Evolutionary conservation across 148 eudicot species (phyloP), one percentile per base, ranked within the genome.

Genomic region (Silene conica): DNA sequence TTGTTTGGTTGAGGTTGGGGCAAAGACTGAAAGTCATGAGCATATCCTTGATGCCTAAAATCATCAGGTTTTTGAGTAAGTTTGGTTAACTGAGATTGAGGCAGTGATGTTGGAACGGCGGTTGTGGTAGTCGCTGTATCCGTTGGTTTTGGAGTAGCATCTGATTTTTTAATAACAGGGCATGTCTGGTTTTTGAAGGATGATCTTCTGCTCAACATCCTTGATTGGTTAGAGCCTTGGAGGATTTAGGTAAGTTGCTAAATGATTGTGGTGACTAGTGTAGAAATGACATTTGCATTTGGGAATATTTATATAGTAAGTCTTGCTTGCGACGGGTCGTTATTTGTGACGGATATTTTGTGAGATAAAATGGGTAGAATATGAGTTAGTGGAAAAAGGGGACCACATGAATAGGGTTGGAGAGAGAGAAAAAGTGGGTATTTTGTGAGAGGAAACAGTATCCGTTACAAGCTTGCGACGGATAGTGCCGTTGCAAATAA

Each of bases 221-320:
- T 38, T 18, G 72, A 15, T 31, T 57, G 31, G 45, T 31, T n/a
- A 26, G 2, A 26, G 28, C 28, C 28, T 26, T 26, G 2, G 28
- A 31, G 15, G 19, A 34, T 34, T 70, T 38, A 63, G 55, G 68
- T 12, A 63, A 74, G 26, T 56, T 4, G 41, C 57, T 75, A n/a
- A 12, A 5, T 34, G 41, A 5, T 34, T 0, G 41, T 34, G 41
- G 43, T 38, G n/a, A n/a, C n/a, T n/a, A 6, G 43, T 38, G 74
- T 50, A 22, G 52, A 72, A 79, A 68, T 73, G 63, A 72, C 28
- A 59, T 18, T 13, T 66, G 34, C 26, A 23, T 12, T 61, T n/a
- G 64, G 61, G 70, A 15, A 63, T 74, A 79, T 79, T 79, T 79
- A 74, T 79, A 79, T n/a, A n/a, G n/a, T n/a, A n/a, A n/a, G n/a